Percentiles rank a stretch among this genome's conserved stretches.
phyloP scores from a whole-genome alignment of 768 basidiomycete species.

The Xerocomus brunneocitrinus region DNA sequence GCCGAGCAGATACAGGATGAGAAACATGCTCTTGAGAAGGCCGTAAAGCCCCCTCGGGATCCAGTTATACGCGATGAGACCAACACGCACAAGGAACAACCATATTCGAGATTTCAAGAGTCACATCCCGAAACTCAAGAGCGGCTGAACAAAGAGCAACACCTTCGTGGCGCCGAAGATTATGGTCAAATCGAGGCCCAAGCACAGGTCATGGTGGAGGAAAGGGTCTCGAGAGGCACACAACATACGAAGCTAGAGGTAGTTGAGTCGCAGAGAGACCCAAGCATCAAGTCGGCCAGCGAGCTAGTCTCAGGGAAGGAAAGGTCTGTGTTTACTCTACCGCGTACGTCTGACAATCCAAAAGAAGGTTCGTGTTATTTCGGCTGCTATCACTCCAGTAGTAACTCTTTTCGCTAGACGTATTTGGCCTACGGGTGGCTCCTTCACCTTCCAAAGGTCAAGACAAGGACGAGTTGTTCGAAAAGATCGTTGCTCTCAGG shows the following conservation, averaged over 20 bases:
- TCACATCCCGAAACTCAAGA: background rate
- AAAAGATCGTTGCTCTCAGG: slow-evolving; percentile 49
- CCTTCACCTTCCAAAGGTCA: slow-evolving; percentile 35
- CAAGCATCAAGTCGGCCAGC: background rate
- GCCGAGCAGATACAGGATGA: slow-evolving; percentile 27
- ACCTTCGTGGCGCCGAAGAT: slow-evolving; percentile 2
- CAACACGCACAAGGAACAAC: slow-evolving; percentile 24
- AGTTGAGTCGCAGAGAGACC: background rate
- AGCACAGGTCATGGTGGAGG: background rate
- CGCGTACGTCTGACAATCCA: background rate
- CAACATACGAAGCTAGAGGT: slow-evolving; percentile 1
- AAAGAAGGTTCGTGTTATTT: slow-evolving; percentile 24
- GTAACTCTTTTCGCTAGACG: slow-evolving; percentile 39
- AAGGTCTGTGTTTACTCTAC: background rate
- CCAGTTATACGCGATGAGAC: slow-evolving; percentile 16
- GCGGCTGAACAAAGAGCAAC: background rate
- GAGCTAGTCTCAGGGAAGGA: slow-evolving; percentile 3
- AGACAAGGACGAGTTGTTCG: slow-evolving; percentile 44
- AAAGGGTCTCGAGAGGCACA: background rate
- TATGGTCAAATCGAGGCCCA: background rate
- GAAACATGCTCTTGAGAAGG: slow-evolving; percentile 11
- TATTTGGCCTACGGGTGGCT: slow-evolving; percentile 48
- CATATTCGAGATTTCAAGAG: slow-evolving; percentile 7
- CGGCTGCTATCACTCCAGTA: background rate
- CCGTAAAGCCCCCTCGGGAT: slow-evolving; percentile 11